Base-by-base conservation (phyloP, 2,329 filamentous ascomycete genomes). In the Clarireedia homoeocarpa region DNA sequence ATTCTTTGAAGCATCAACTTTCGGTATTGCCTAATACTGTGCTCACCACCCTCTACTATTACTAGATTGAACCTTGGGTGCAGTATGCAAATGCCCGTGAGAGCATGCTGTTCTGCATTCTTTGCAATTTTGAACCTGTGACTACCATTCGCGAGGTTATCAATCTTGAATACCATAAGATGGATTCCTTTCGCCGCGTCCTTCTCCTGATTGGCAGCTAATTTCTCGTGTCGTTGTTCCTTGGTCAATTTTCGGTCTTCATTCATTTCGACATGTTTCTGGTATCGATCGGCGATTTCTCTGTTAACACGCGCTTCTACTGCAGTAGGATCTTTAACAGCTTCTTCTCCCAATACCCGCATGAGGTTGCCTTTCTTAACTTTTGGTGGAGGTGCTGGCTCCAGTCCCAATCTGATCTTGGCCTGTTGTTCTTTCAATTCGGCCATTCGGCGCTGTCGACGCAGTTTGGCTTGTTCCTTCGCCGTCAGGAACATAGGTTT, bases 281-380 rank as follows among this genome's bases (percentile, higher is more conserved):
- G 79, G 57, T 86, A 84, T 44, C 94, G 88, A 60, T 95, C 91
- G 27, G 87, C 87, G 62, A 99, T 96, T 71, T 99, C 91, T 53
- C 86, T 81, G 71, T 95, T 96, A 51, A 99, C 94, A 24, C 90
- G 85, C 51, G 91, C 90, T 73, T 99, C 94, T 47, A 99, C 94
- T 4, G 94, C 94, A 0, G 95, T 99, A 6, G 94, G 94, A 72
- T 99, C 94, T 69, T 96, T 95, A 63, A 99, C 92, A 17, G 86
- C 86, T 57, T 70, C 69, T 58, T 96, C 90, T 60, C 94, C 94
- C 55, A 96, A 79, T 30, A 99, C 94, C 57, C 91, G 86, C 94
- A 99, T 99, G 69, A 99, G 81, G 71, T 99, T 99, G 57, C 87
- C 89, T 72, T 95, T 95, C 74, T 96, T 97, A 64, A 99, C 90